Conservation (phyloP, 805 yeast species). For the Candida schatavii region DNA sequence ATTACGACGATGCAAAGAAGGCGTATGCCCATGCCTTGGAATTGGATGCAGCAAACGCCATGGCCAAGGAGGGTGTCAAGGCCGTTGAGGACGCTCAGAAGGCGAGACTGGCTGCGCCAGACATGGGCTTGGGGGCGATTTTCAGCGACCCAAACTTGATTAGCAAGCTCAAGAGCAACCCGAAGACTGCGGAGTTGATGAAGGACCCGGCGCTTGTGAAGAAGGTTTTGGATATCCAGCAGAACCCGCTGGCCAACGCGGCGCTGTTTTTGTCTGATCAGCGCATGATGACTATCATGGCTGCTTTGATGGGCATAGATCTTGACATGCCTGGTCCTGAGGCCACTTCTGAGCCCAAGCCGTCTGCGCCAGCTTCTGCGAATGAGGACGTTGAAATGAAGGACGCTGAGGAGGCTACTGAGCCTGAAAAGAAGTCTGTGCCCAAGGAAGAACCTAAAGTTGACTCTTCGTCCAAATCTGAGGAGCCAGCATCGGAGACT, state of each 20-base stretch:
- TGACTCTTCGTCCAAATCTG: slow-evolving; percentile 14
- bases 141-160: slow-evolving; percentile 79
- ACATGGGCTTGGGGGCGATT: slow-evolving; percentile 71
- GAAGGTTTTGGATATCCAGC: slow-evolving; percentile 58
- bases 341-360: slow-evolving; percentile 2
- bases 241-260: slow-evolving; percentile 74
- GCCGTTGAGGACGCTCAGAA: slow-evolving; percentile 63
- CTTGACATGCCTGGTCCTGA: slow-evolving; percentile 43
- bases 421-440: slow-evolving; percentile 6
- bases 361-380: slow-evolving; percentile 12
- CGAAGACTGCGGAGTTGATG: slow-evolving; percentile 83
- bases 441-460: slow-evolving; percentile 6
- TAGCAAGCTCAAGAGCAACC: slow-evolving; percentile 72
- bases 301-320: slow-evolving; percentile 81
- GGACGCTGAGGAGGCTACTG: slow-evolving; percentile 8
- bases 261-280: slow-evolving; percentile 74
- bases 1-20: slow-evolving; percentile 68
- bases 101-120: slow-evolving; percentile 56
- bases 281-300: slow-evolving; percentile 84
- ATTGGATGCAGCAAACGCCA: slow-evolving; percentile 75
- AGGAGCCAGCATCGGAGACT: slow-evolving; percentile 15
- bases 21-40: slow-evolving; percentile 78
- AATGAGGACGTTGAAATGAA: too few species aligned
- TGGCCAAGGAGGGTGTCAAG: slow-evolving; percentile 80
- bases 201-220: slow-evolving; percentile 81